A percentile compares a stretch with the other conserved stretches of the same genome.
Evolutionary conservation across 2,329 filamentous ascomycete species (phyloP).

Genomic region (Stylonectria norvegica): DNA sequence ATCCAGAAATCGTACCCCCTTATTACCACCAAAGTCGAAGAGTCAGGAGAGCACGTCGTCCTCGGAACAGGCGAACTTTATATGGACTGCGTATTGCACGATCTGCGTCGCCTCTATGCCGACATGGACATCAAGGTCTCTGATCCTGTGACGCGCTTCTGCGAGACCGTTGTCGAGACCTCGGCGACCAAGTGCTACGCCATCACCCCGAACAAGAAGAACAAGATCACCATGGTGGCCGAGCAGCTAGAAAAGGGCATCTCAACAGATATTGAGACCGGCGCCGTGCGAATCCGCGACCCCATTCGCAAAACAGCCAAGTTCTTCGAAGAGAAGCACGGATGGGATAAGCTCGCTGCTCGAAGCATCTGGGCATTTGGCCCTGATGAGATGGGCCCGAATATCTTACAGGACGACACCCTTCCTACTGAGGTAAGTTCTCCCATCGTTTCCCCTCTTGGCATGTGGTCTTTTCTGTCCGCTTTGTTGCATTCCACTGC

Average conservation of each 20-base stretch:
- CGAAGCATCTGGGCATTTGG: constrained; percentile 98
- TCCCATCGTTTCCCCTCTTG: too few species aligned
- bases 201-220: constrained; percentile 97
- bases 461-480: not conserved
- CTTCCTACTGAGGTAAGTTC: constrained; percentile 72
- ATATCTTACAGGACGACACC: constrained; percentile 96
- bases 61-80: constrained; percentile 97
- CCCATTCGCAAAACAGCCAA: constrained; percentile 90
- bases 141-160: constrained; percentile 95
- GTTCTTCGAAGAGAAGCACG: constrained; percentile 96
- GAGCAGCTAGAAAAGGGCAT: constrained; percentile 95
- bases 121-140: constrained; percentile 99
- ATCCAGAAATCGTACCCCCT: constrained; percentile 98
- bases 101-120: constrained; percentile 87
- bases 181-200: constrained; percentile 98
- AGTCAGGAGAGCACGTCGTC: constrained; percentile 93
- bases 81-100: constrained; percentile 98
- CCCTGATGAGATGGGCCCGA: constrained; percentile 89
- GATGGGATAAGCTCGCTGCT: constrained; percentile 91
- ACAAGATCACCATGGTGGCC: constrained; percentile 97
- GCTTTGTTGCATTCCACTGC: not conserved
- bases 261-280: constrained; percentile 88
- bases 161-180: constrained; percentile 95
- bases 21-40: constrained; percentile 94
- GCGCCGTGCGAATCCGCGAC: constrained; percentile 86